These are phyloP conservation scores for Podosphaera leucotricha DNA, from an alignment of 2,329 filamentous ascomycete species.

Conservation along the genomic window DNA sequence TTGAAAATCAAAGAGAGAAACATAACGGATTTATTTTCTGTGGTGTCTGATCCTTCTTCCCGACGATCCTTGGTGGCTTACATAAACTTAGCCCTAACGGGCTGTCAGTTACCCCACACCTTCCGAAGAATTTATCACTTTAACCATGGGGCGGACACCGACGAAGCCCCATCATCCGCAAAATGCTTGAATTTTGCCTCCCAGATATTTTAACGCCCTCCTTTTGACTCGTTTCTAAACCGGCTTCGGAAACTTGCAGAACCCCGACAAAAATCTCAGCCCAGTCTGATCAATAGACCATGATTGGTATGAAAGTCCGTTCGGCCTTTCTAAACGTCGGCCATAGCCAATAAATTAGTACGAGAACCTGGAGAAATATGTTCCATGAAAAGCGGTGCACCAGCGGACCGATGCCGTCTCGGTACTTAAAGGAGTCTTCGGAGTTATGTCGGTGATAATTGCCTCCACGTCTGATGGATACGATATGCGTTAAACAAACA, in stretches of 20 bases:
- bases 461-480: background rate
- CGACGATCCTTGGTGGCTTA: too few species aligned
- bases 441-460: background rate
- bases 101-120: too few species aligned
- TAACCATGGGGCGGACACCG: background rate
- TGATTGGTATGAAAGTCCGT: background rate
- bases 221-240: background rate
- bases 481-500: background rate
- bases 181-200: background rate
- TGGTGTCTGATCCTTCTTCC: too few species aligned
- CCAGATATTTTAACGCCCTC: background rate
- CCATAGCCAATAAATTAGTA: background rate
- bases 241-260: background rate
- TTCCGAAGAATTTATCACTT: too few species aligned
- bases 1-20: too few species aligned
- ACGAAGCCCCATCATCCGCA: background rate
- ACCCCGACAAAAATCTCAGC: background rate
- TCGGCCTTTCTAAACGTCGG: background rate
- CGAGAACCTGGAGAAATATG: background rate
- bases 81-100: too few species aligned
- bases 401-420: background rate
- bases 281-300: background rate
- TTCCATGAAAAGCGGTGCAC: background rate
- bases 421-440: background rate
- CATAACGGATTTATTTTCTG: too few species aligned